Evolutionary conservation across 2,329 filamentous ascomycete species (phyloP).

Genomic region (Hypoxylon sp.): DNA sequence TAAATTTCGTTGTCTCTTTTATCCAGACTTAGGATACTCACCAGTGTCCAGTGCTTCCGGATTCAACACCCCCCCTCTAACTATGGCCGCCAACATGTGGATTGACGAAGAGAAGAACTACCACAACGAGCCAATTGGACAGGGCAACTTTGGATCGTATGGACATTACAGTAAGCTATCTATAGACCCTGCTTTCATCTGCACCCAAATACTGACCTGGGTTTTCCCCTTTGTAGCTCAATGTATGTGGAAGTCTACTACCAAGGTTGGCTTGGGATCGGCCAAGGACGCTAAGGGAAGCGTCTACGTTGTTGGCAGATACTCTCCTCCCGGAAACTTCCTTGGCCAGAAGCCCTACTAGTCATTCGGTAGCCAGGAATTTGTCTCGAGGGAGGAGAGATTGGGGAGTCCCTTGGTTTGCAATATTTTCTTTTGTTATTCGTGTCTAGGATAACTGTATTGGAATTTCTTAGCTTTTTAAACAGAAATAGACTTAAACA

Average conservation of each 20-base stretch:
- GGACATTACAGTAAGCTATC: constrained; percentile 48
- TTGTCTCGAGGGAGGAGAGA: too few relatives aligned
- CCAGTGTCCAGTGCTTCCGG: constrained; percentile 28
- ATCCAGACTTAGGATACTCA: neutral
- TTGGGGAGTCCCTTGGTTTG: too few relatives aligned
- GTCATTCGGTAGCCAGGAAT: too few relatives aligned
- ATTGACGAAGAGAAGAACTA: constrained; percentile 47
- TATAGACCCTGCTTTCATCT: neutral
- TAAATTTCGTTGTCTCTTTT: constrained; percentile 18
- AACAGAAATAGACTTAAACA: too few relatives aligned
- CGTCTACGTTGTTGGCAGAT: constrained; percentile 40
- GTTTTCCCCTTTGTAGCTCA: constrained; percentile 34
- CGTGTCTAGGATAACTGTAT: too few relatives aligned
- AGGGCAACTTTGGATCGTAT: constrained; percentile 47
- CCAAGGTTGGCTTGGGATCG: constrained; percentile 39
- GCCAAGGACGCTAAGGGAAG: constrained; percentile 40
- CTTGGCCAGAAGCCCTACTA: constrained; percentile 41
- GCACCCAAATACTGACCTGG: constrained; percentile 5
- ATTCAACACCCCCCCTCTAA: constrained; percentile 34
- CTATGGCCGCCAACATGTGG: constrained; percentile 46
- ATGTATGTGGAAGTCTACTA: constrained; percentile 44
- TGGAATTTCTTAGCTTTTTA: too few relatives aligned
- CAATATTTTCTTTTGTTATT: too few relatives aligned
- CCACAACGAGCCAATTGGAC: constrained; percentile 46
- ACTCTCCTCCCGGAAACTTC: constrained; percentile 40